Evolutionary conservation across 768 basidiomycete genomes (phyloP).

Genomic region (Amanita exitialis): DNA sequence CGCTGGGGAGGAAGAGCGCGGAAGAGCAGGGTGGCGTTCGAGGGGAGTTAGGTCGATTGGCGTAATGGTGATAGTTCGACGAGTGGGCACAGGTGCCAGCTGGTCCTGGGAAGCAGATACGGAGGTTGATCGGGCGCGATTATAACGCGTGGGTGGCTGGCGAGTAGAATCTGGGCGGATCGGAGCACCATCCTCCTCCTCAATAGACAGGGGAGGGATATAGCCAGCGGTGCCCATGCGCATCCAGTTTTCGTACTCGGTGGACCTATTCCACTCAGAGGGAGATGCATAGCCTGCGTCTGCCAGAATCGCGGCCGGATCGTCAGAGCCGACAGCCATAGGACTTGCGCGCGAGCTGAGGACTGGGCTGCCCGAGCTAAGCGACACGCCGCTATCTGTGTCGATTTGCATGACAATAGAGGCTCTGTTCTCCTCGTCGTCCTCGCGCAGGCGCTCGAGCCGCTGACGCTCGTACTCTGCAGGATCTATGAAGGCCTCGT

Average conservation of each 20-base stretch:
- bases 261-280: slow-evolving; percentile 14
- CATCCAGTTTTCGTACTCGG: slow-evolving; percentile 4
- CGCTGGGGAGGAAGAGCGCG: slow-evolving; percentile 19
- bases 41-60: slow-evolving; percentile 23
- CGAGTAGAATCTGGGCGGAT: not conserved
- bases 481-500: slow-evolving; percentile 56
- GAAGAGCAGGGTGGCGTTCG: slow-evolving; percentile 13
- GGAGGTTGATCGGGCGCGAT: slow-evolving; percentile 14
- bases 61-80: slow-evolving; percentile 23
- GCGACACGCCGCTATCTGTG: slow-evolving; percentile 14
- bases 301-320: slow-evolving; percentile 27
- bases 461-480: slow-evolving; percentile 24
- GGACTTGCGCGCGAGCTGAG: slow-evolving; percentile 39
- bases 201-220: slow-evolving; percentile 2
- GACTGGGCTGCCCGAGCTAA: slow-evolving; percentile 7
- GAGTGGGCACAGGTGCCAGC: slow-evolving; percentile 11
- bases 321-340: slow-evolving; percentile 33
- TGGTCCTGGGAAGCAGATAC: slow-evolving; percentile 11
- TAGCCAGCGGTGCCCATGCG: not conserved
- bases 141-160: not conserved
- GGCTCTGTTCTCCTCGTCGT: slow-evolving; percentile 4
- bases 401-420: slow-evolving; percentile 5
- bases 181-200: not conserved
- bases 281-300: slow-evolving; percentile 21
- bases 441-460: not conserved